Conservation (phyloP, 208 protist species). For the Trypanosoma vivax region DNA sequence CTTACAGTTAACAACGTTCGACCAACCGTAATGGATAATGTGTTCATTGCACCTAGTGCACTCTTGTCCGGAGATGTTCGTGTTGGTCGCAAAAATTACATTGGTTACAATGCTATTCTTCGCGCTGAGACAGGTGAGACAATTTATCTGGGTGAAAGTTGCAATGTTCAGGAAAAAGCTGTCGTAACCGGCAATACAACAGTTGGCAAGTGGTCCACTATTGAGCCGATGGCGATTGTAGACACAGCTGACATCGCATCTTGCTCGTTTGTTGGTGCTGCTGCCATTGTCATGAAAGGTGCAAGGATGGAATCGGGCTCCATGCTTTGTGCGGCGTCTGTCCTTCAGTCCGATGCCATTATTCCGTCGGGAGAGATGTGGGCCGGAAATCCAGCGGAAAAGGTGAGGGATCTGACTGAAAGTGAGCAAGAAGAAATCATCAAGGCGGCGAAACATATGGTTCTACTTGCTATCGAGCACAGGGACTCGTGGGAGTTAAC, state of each 20-base stretch:
- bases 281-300: constrained; percentile 80
- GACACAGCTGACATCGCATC: constrained; percentile 81
- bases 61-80: constrained; percentile 79
- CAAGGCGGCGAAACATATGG: constrained; percentile 87
- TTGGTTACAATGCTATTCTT: constrained; percentile 86
- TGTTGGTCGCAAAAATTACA: constrained; percentile 85
- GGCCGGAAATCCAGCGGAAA: constrained; percentile 87
- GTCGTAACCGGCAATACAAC: constrained; percentile 80
- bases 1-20: constrained; percentile 63
- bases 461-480: constrained; percentile 83
- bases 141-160: constrained; percentile 84
- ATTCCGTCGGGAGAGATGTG: constrained; percentile 91
- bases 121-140: constrained; percentile 73
- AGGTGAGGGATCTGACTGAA: constrained; percentile 78
- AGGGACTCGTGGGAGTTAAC: constrained; percentile 86
- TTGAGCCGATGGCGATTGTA: constrained; percentile 88
- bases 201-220: constrained; percentile 81
- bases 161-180: constrained; percentile 88
- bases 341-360: constrained; percentile 76
- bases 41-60: constrained; percentile 83
- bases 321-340: constrained; percentile 83
- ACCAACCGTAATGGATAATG: constrained; percentile 83
- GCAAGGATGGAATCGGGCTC: constrained; percentile 76
- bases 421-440: constrained; percentile 84
- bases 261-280: constrained; percentile 86